phyloP scores from a whole-genome alignment of 2,329 filamentous ascomycete species.

The Phyllosticta citrichinensis region DNA sequence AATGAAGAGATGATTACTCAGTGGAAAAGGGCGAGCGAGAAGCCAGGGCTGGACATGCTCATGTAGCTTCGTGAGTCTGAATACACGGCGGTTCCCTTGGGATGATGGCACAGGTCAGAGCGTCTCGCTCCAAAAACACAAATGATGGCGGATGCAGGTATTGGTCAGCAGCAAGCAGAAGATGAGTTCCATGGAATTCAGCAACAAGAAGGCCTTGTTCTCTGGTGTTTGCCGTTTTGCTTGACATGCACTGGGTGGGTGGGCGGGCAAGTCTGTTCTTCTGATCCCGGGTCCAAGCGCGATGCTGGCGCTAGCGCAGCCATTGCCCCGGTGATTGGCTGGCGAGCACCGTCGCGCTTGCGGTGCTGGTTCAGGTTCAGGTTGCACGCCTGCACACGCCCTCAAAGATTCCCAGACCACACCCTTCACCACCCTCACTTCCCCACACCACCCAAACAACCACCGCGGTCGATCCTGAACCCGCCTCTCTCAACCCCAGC shows the following conservation, averaged over 20 bases:
- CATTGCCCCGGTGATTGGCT: conserved; percentile 7
- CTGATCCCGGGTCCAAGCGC: not conserved
- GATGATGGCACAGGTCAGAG: no score
- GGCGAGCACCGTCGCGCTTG: conserved; percentile 1
- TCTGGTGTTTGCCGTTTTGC: not conserved
- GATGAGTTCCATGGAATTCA: not conserved
- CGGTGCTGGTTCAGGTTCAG: not conserved
- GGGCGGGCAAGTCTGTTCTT: not conserved
- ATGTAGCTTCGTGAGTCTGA: no score
- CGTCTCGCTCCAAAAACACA: no score
- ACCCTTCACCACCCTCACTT: not conserved
- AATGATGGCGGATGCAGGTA: no score
- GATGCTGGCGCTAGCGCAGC: not conserved
- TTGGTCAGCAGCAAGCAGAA: no score
- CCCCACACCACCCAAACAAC: not conserved
- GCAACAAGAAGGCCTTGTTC: no score
- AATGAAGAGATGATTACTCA: not conserved
- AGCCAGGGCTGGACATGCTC: no score
- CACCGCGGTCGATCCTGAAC: not conserved
- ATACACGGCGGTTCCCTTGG: no score
- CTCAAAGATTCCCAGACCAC: conserved; percentile 1
- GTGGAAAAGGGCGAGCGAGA: not conserved
- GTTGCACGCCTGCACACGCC: conserved; percentile 5
- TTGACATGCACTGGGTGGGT: not conserved
- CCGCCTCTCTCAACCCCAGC: not conserved